A percentile compares a stretch with the other conserved stretches of the same genome.
phyloP scores from a whole-genome alignment of 2,329 filamentous ascomycete genomes.

The Fusarium foetens region DNA sequence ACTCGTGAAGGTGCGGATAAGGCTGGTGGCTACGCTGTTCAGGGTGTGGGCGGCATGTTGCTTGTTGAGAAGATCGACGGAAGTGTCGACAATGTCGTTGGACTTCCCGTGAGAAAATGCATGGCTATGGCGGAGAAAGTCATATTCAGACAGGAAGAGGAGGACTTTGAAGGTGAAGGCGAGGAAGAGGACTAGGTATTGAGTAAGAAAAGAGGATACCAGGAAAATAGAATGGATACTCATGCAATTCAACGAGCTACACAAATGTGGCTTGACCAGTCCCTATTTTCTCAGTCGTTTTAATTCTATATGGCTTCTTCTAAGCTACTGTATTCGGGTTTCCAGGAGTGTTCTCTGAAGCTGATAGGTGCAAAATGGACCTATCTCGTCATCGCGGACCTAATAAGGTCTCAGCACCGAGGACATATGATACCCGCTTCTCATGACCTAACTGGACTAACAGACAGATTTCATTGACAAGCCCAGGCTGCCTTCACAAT shows the following conservation, averaged over 20 bases:
- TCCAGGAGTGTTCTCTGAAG: neutral
- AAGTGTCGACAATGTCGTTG: conserved; percentile 92
- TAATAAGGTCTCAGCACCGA: neutral
- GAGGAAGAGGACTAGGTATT: conserved; percentile 49
- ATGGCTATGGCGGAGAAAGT: conserved; percentile 88
- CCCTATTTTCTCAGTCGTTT: neutral
- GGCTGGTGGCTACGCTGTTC: conserved; percentile 94
- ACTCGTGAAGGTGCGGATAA: conserved; percentile 96
- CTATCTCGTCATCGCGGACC: neutral
- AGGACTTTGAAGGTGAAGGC: conserved; percentile 62
- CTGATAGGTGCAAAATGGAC: neutral
- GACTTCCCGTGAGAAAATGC: conserved; percentile 81
- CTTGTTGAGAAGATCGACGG: conserved; percentile 91
- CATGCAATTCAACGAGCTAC: neutral
- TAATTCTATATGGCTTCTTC: neutral
- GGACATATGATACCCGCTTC: neutral
- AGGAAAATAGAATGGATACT: neutral
- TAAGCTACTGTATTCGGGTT: neutral
- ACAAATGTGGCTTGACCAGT: neutral
- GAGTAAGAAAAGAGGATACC: neutral
- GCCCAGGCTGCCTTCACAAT: no score
- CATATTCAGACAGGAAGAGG: conserved; percentile 77
- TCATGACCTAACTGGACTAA: neutral
- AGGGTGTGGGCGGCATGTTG: conserved; percentile 86
- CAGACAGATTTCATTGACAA: neutral